phyloP scores from a whole-genome alignment of 2,329 filamentous ascomycete species.

The Hysterium pulicare region DNA sequence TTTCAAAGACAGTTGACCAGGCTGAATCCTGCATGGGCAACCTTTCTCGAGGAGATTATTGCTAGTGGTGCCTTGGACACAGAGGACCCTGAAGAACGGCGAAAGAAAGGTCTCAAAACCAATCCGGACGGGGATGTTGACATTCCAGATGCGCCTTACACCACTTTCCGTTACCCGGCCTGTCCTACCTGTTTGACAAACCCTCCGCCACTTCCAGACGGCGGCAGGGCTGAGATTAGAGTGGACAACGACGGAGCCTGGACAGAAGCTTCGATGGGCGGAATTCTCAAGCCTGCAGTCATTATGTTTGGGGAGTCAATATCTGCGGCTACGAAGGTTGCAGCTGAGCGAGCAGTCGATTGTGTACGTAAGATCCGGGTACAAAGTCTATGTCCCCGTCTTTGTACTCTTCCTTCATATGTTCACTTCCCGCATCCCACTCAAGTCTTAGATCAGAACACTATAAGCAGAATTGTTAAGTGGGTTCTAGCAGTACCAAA shows the following conservation, averaged over 20 bases:
- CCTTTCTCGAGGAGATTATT: constrained; percentile 69
- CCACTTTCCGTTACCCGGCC: constrained; percentile 84
- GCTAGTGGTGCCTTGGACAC: constrained; percentile 72
- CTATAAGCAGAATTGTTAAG: too few relatives aligned
- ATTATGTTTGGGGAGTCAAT: constrained; percentile 97
- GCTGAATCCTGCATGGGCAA: constrained; percentile 84
- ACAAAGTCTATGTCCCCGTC: too few relatives aligned
- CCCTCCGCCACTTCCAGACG: constrained; percentile 57
- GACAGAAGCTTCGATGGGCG: constrained; percentile 62
- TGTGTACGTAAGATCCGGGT: too few relatives aligned
- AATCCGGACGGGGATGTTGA: constrained; percentile 97
- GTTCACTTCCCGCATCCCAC: too few relatives aligned
- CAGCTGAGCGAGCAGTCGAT: constrained; percentile 78
- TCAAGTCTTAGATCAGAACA: too few relatives aligned
- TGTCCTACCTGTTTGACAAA: constrained; percentile 74
- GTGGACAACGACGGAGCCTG: constrained; percentile 80
- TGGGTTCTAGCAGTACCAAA: too few relatives aligned
- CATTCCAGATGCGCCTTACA: constrained; percentile 80
- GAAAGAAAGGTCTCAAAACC: constrained; percentile 67
- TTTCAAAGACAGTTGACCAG: constrained; percentile 75
- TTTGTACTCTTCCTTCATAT: too few relatives aligned
- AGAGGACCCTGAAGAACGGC: constrained; percentile 69
- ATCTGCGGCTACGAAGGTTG: constrained; percentile 61
- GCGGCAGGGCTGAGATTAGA: constrained; percentile 52
- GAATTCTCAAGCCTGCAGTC: constrained; percentile 87